These are phyloP conservation scores for Leccinum idahoense DNA, from an alignment of 1,284 basidiomycete species.

Conservation along the genomic window DNA sequence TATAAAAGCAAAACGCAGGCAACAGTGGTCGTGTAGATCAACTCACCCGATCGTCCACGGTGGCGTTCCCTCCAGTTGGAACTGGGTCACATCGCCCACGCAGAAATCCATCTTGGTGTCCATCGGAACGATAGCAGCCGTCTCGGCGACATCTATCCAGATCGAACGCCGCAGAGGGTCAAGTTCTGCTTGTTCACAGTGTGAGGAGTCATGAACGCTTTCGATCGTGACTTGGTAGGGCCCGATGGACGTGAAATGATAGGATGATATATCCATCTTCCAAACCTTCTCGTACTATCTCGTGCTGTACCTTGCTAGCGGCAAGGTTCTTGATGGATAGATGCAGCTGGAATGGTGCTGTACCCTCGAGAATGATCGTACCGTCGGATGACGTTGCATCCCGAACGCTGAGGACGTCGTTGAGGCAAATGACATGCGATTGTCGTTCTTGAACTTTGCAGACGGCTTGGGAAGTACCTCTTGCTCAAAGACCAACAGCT, in stretches of 20 bases:
- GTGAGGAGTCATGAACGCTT: slow-evolving; percentile 70
- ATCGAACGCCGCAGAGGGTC: slow-evolving; percentile 64
- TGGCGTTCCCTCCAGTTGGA: slow-evolving; percentile 91
- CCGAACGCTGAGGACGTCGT: slow-evolving; percentile 57
- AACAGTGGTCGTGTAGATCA: background rate
- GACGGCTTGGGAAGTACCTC: slow-evolving; percentile 74
- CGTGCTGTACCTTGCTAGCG: slow-evolving; percentile 56
- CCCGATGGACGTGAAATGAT: slow-evolving; percentile 73
- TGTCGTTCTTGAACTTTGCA: slow-evolving; percentile 66
- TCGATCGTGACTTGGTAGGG: slow-evolving; percentile 78
- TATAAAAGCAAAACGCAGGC: slow-evolving; percentile 3
- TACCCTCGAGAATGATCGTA: slow-evolving; percentile 61
- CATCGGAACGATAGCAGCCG: slow-evolving; percentile 85
- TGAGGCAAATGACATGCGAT: slow-evolving; percentile 69
- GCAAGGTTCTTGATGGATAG: slow-evolving; percentile 74
- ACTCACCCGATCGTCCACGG: slow-evolving; percentile 89
- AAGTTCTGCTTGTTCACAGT: slow-evolving; percentile 68
- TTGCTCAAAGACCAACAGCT: slow-evolving; percentile 77
- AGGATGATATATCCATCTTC: slow-evolving; percentile 71
- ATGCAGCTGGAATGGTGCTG: slow-evolving; percentile 82
- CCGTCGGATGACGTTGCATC: slow-evolving; percentile 50
- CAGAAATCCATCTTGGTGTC: slow-evolving; percentile 80
- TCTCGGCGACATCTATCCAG: slow-evolving; percentile 89
- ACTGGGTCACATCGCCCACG: slow-evolving; percentile 87
- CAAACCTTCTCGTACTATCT: slow-evolving; percentile 65